Evolutionary conservation across 192 early-diverging fungal species (phyloP), one percentile per base, ranked within the genome.

Genomic region (Umbelopsis sp.): DNA sequence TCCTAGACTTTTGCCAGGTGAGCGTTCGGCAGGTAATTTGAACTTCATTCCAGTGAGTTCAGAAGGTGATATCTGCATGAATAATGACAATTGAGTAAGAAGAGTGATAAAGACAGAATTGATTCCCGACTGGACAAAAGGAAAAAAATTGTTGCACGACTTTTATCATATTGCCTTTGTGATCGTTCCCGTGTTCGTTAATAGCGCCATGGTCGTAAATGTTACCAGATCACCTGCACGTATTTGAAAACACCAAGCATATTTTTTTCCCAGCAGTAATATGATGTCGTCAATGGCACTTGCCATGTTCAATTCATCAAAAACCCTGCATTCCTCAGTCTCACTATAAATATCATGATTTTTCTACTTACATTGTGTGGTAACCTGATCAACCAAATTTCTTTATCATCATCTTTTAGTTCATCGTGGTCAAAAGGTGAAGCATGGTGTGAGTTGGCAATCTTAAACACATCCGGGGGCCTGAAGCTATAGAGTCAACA

Each of bases 381-480:
- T 51, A 80, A 51, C 15, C 78, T 74, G 46, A 80, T 76, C 30
- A 80, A 27, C 74, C 74, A 80, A 22, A 76, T 30, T 53, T 80
- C 78, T 46, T 76, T 76, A 41, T 76, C 78, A 52, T 80, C 78
- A 49, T 73, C 69, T 6, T 27, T 13, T 20, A 78, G 25, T 23
- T 51, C 27, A 33, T 78, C 72, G 7, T 65, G 46, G 23, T 78
- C 77, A 49, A 74, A 78, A 7, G 20, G 18, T 20, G 72, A 51
- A 0, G 66, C 3, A 25, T 71, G 44, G 33, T 48, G 68, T 20
- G 70, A 71, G 21, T 46, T 46, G 4, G 66, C 22, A 0, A 41
- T 6, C 13, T 45, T 71, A 35, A 78, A 78, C 30, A 72, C 72
- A 25, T 67, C 66, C 6, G 72, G 72, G 51, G 71, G 30, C 35